Percentiles rank a stretch among this genome's conserved stretches.
phyloP scores from a whole-genome alignment of 345 rosid genomes.

The Schrenkiella parvula region DNA sequence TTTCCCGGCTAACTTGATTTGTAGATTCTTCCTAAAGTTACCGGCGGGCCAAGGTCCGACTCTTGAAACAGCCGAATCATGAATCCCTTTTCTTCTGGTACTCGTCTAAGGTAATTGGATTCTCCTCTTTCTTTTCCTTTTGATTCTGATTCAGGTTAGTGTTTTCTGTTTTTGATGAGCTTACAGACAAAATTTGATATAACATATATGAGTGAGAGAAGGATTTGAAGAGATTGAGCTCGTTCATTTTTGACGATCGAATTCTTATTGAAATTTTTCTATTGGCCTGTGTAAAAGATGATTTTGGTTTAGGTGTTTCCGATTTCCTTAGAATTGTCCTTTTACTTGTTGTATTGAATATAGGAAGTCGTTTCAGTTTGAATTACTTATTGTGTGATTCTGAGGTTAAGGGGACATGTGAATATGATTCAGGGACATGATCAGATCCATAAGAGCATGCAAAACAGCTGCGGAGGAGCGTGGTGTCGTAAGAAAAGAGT shows the following conservation, averaged over 20 bases:
- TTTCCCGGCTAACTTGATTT: background rate
- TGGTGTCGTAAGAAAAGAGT: slow-evolving; percentile 96
- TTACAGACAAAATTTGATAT: background rate
- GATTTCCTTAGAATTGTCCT: background rate
- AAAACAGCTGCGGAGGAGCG: slow-evolving; percentile 99
- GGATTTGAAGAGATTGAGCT: slow-evolving; percentile 19
- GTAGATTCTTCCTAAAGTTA: slow-evolving; percentile 16
- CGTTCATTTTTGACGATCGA: background rate
- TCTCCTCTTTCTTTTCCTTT: background rate
- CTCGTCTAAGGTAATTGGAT: slow-evolving; percentile 75
- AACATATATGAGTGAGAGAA: slow-evolving; percentile 5
- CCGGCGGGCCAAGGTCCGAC: slow-evolving; percentile 20
- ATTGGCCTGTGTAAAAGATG: background rate
- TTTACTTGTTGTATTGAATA: background rate
- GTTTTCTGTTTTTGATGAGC: slow-evolving; percentile 1
- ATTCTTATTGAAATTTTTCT: background rate
- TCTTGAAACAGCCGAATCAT: slow-evolving; percentile 57
- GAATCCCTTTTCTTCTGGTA: slow-evolving; percentile 96
- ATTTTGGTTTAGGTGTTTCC: background rate
- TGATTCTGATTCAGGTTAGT: background rate
- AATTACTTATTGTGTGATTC: background rate
- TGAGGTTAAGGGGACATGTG: slow-evolving; percentile 1
- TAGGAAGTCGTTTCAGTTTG: background rate
- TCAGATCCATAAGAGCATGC: slow-evolving; percentile 91
- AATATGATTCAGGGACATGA: slow-evolving; percentile 87